These are phyloP conservation scores for Fusarium liriodendri DNA, from an alignment of 2,329 filamentous ascomycete species.

Conservation along the genomic window DNA sequence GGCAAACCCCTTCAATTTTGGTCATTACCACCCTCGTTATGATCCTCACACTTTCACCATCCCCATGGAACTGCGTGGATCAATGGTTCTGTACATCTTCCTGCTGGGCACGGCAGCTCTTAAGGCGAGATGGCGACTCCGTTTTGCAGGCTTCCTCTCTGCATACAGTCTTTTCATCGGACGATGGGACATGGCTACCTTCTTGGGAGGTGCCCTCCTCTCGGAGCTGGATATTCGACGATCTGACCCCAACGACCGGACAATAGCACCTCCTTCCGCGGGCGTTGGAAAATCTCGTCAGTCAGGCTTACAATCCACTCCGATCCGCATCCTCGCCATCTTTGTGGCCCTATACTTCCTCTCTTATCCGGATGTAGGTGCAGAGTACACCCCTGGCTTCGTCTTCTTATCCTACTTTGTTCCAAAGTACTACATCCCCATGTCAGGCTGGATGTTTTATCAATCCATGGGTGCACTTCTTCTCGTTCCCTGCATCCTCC, in stretches of 20 bases:
- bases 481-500: constrained; percentile 50
- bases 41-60: constrained; percentile 57
- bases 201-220: constrained; percentile 51
- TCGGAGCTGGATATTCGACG: constrained; percentile 52
- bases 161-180: constrained; percentile 50
- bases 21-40: constrained; percentile 53
- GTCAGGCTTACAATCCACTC: constrained; percentile 17
- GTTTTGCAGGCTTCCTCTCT: constrained; percentile 45
- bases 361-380: constrained; percentile 53
- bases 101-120: constrained; percentile 52
- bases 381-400: constrained; percentile 54
- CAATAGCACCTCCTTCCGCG: constrained; percentile 24
- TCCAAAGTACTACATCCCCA: constrained; percentile 51
- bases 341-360: constrained; percentile 52
- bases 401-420: constrained; percentile 47
- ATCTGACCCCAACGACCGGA: constrained; percentile 26
- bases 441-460: constrained; percentile 55
- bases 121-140: constrained; percentile 49
- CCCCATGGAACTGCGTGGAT: constrained; percentile 55
- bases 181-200: constrained; percentile 55
- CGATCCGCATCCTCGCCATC: constrained; percentile 43
- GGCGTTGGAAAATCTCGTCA: constrained; percentile 12
- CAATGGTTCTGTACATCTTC: constrained; percentile 55
- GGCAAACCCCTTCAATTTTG: constrained; percentile 56
- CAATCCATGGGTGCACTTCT: constrained; percentile 52